Evolutionary conservation across 306 rosid species (phyloP), one percentile per base, ranked within the genome.

Genomic region (Erythrophleum fordii): DNA sequence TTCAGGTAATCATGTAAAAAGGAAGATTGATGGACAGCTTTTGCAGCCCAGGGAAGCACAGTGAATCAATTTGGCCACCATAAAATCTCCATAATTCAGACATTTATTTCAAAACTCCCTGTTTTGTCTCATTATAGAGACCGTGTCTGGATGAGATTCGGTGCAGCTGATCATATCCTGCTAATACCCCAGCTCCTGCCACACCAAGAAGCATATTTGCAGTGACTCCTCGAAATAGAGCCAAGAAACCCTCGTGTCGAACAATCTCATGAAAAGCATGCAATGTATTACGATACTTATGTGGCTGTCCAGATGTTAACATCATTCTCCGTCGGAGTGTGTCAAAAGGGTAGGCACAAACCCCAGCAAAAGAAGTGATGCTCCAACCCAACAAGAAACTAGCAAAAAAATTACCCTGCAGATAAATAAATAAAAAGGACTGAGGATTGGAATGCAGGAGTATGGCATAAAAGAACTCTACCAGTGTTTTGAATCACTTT

Each of bases 351-450:
- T 95, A 93, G 53, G 98, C 98, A 78, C 97, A 95, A 67, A 95
- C 82, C 78, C 98, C 99, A 2, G 98, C 87, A 69, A 80, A 80
- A 0, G 94, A 84, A 46, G 98, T 95, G 76, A 95, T 80, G 83
- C 96, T 93, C 99, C 98, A 95, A 69, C 99, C 99, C 85, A 93
- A 73, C n/a, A 91, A 81, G 89, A 95, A 95, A 81, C 97, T 89
- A 67, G 99, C 99, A 14, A 95, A 78, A 77, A 95, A 93, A 58
- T 83, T 95, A 29, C 98, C 97, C 99, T 93, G 88, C 37, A 81
- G 69, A 81, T 45, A 83, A 66, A 73, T 44, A 56, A 62, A 79
- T 25, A 20, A 49, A 35, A 52, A 48, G 66, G 72, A 76, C 82
- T 49, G 61, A 69, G 56, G 77, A 20, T 65, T 39, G 53, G 41